Evolutionary conservation across 2,329 filamentous ascomycete genomes (phyloP).

Genomic region (Fusarium pseudocircinatum): DNA sequence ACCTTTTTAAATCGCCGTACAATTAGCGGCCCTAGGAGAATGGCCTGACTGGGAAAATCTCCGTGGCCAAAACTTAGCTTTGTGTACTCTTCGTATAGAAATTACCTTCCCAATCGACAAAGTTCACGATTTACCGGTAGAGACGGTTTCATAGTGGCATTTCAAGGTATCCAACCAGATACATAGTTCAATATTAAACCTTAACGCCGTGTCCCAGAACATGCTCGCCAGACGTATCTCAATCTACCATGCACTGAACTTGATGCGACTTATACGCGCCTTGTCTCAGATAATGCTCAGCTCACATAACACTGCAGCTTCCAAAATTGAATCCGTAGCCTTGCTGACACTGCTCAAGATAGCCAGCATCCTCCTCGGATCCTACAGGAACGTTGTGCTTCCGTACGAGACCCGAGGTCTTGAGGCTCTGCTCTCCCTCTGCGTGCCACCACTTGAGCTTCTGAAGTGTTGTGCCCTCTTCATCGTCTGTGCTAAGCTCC

Average conservation of each 20-base stretch:
- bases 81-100: conserved; percentile 16
- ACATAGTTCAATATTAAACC: neutral
- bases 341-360: conserved; percentile 74
- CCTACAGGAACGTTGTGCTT: conserved; percentile 66
- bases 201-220: conserved; percentile 8
- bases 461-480: conserved; percentile 76
- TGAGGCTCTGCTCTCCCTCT: conserved; percentile 83
- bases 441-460: conserved; percentile 92
- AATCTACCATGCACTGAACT: neutral
- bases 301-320: conserved; percentile 64
- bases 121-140: neutral
- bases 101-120: neutral
- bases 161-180: neutral
- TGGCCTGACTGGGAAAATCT: neutral
- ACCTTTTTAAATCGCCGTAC: neutral
- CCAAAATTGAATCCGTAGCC: conserved; percentile 57
- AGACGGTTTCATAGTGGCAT: neutral
- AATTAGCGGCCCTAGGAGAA: neutral
- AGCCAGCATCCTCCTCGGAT: conserved; percentile 77
- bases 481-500: conserved; percentile 80
- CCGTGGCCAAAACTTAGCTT: neutral
- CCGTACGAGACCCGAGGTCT: conserved; percentile 77
- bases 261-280: neutral
- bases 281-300: neutral
- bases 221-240: neutral